Evolutionary conservation across 495 filamentous ascomycete species (phyloP).

Genomic region (Aspergillus sparsus): DNA sequence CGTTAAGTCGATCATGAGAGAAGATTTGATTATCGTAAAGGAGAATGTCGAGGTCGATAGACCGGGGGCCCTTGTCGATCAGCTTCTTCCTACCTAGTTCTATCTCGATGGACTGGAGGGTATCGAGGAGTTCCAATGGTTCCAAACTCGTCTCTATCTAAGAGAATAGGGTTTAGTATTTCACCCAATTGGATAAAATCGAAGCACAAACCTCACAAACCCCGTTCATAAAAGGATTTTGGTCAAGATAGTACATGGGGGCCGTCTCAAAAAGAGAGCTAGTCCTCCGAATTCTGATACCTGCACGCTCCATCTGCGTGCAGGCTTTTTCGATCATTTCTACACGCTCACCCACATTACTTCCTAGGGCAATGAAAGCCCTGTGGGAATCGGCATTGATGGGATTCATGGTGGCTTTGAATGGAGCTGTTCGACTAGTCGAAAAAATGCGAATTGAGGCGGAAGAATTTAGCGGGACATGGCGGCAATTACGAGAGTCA

Average conservation of each 20-base stretch:
- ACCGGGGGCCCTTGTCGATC: conserved; percentile 90
- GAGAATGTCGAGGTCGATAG: conserved; percentile 92
- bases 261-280: conserved; percentile 92
- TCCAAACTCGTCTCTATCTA: conserved; percentile 80
- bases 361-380: conserved; percentile 86
- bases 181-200: background rate
- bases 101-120: conserved; percentile 81
- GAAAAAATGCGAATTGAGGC: conserved; percentile 31
- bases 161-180: background rate
- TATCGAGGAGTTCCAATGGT: conserved; percentile 73
- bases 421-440: conserved; percentile 19
- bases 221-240: conserved; percentile 87
- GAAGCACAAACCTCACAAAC: conserved; percentile 75
- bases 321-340: conserved; percentile 81
- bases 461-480: conserved; percentile 9
- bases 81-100: conserved; percentile 75
- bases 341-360: conserved; percentile 88
- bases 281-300: conserved; percentile 74
- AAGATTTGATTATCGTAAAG: conserved; percentile 74
- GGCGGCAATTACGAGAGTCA: background rate
- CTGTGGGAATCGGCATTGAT: conserved; percentile 38
- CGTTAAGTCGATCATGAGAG: conserved; percentile 67
- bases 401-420: conserved; percentile 31
- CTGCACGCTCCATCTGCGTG: conserved; percentile 66
- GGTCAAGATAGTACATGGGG: conserved; percentile 93